phyloP scores from a whole-genome alignment of 768 basidiomycete genomes.

The Clitopilus hobsonii region DNA sequence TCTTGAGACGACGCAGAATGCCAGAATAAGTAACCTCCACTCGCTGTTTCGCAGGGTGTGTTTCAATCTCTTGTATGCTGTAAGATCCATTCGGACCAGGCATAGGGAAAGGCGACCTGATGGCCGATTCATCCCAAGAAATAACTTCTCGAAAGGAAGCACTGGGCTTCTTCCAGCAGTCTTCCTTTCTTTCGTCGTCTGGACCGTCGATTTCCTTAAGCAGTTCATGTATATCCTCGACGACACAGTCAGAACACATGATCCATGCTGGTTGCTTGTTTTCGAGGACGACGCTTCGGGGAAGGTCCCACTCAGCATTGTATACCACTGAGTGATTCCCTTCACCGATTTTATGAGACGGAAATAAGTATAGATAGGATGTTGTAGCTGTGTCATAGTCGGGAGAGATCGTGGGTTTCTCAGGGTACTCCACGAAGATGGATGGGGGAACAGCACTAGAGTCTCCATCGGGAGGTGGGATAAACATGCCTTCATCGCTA shows the following conservation, averaged over 20 bases:
- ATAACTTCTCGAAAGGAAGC: constrained; percentile 1
- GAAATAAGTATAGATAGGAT: constrained; percentile 48
- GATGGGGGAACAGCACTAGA: too few relatives aligned
- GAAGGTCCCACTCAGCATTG: constrained; percentile 47
- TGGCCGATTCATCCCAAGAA: constrained; percentile 3
- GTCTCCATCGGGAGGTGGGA: too few relatives aligned
- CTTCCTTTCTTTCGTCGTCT: constrained; percentile 15
- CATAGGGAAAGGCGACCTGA: constrained; percentile 1
- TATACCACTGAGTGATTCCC: constrained; percentile 55
- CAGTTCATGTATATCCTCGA: constrained; percentile 19
- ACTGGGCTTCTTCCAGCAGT: too few relatives aligned
- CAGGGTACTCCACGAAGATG: too few relatives aligned
- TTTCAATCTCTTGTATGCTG: neutral
- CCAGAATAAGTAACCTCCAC: constrained; percentile 7
- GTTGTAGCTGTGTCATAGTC: too few relatives aligned
- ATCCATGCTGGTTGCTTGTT: constrained; percentile 9
- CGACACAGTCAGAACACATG: constrained; percentile 35
- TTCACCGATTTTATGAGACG: constrained; percentile 25
- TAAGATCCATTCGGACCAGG: neutral
- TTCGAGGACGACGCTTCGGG: constrained; percentile 31
- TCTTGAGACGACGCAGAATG: constrained; percentile 11
- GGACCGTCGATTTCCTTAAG: constrained; percentile 22
- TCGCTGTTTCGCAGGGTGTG: neutral
- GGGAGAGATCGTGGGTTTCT: too few relatives aligned
- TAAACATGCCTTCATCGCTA: too few relatives aligned